Base-by-base conservation (phyloP, 192 early-diverging fungal species). In the Nowakowskiella sp. region DNA sequence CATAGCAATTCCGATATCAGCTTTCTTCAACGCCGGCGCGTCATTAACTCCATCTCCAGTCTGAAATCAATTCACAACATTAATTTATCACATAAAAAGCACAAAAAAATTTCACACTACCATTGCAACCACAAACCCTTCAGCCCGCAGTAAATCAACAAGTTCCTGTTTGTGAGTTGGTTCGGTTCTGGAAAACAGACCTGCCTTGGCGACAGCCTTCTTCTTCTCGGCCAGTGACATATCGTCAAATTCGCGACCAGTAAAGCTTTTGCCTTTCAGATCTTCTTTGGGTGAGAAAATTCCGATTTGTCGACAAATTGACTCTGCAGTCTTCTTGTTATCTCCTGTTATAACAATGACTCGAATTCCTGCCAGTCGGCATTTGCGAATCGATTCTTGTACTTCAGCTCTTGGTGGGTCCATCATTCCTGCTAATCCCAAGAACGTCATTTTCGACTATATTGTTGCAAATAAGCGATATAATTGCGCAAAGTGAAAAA, bases 1-100 rank as follows among this genome's bases (percentile, higher is more conserved):
- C 94, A 99, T 99, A 5, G 97, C 93, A 50, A 99, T 78, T 65
- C 97, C 97, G 74, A 99, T 97, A 67, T 99, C 92, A 30, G 97
- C 97, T 67, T 86, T 87, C 68, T 94, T 95, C 39, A 99, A 70
- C 25, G 97, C 94, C 13, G 94, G 91, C 25, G 94, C 94, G 63
- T 99, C 94, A 64, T 97, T 99, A 36, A 99, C 92, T 74, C 97
- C 94, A 61, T 99, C 97, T 53, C 97, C 97, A 21, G 92, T 95
- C 82, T 66, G 31, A 16, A 4, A 21, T 13, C 29, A 21, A 30
- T 26, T 36, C 42, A 57, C 27, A 66, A n/a, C n/a, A n/a, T n/a
- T n/a, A n/a, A 65, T 53, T 32, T 39, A 64, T 68, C 47, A 28
- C 27, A 6, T 22, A 60, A 22, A 29, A 53, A 56, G 28, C 0